Evolutionary conservation across 1,284 basidiomycete species (phyloP).

Genomic region (Boletellus dicymbophilus): DNA sequence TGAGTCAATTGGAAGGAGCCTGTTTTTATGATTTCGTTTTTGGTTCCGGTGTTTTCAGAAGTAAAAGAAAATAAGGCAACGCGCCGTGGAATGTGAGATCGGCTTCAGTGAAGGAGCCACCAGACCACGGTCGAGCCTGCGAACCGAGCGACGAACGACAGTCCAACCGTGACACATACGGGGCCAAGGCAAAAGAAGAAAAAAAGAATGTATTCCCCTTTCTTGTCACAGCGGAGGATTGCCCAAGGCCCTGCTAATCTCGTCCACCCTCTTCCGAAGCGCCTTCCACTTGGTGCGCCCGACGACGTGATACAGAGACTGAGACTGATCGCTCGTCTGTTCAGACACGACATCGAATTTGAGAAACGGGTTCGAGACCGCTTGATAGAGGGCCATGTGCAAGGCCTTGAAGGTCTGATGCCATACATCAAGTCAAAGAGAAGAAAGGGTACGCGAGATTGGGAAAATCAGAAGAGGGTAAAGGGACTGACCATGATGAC

Average conservation of each 20-base stretch:
- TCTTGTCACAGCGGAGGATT: constrained; percentile 10
- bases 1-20: constrained; percentile 85
- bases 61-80: constrained; percentile 13
- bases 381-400: constrained; percentile 77
- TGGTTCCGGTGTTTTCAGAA: constrained; percentile 44
- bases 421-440: constrained; percentile 1
- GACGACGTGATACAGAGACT: constrained; percentile 53
- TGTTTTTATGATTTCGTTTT: constrained; percentile 46
- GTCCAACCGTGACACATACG: no score
- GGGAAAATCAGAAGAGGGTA: background rate
- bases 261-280: constrained; percentile 69
- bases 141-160: constrained; percentile 27
- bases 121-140: constrained; percentile 25
- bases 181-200: background rate
- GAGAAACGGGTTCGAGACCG: constrained; percentile 79
- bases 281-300: constrained; percentile 69
- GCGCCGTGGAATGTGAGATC: constrained; percentile 20
- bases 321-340: constrained; percentile 49
- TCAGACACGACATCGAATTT: constrained; percentile 55
- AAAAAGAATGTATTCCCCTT: background rate
- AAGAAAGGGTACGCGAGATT: background rate
- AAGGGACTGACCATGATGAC: constrained; percentile 64
- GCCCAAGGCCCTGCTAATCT: constrained; percentile 61
- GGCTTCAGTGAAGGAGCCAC: constrained; percentile 25
- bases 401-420: constrained; percentile 84